phyloP scores from a whole-genome alignment of 306 rosid species.

The Dryas alaskensis region DNA sequence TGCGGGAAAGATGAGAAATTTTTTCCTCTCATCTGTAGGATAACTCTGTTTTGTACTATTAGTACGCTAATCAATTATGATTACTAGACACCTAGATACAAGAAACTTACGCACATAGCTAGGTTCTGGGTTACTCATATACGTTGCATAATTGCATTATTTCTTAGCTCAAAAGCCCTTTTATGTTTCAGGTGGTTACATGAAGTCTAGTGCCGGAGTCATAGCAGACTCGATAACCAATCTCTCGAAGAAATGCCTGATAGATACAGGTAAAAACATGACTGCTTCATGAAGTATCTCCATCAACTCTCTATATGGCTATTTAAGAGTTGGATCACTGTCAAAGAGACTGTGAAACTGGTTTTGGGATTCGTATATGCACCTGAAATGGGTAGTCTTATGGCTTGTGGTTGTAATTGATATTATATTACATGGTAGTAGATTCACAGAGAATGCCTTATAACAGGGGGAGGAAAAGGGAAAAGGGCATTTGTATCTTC shows the following conservation, averaged over 20 bases:
- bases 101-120: neutral
- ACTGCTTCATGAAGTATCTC: conserved; percentile 1
- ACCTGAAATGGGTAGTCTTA: neutral
- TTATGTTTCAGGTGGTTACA: conserved; percentile 79
- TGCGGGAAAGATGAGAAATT: neutral
- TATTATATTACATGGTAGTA: neutral
- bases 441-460: too few species aligned
- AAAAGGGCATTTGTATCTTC: neutral
- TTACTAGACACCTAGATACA: neutral
- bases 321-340: neutral
- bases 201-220: conserved; percentile 86
- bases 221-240: conserved; percentile 82
- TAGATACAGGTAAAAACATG: conserved; percentile 38
- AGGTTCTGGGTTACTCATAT: neutral
- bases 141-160: neutral
- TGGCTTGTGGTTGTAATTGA: neutral
- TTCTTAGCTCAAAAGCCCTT: neutral
- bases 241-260: conserved; percentile 63
- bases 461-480: too few species aligned
- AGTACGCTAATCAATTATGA: neutral
- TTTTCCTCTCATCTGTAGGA: neutral
- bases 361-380: neutral
- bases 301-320: neutral
- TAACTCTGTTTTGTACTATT: neutral
- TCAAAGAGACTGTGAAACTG: neutral